Percentiles rank a stretch among this genome's conserved stretches.
These are phyloP conservation scores for Phanerodontia chrysosporium DNA, from an alignment of 768 basidiomycete genomes.

Conservation along the genomic window DNA sequence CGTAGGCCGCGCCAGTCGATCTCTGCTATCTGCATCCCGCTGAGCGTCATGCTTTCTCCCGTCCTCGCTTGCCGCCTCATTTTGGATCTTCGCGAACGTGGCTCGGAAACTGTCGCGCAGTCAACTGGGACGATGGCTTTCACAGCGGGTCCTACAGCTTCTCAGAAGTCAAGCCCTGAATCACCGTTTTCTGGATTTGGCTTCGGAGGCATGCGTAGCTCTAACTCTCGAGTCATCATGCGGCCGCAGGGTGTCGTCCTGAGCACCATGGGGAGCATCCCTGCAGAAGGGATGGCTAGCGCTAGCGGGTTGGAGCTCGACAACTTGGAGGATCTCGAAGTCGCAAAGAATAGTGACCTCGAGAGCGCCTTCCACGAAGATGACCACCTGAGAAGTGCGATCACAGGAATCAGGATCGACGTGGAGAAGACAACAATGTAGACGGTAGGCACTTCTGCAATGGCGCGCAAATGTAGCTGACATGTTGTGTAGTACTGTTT, in stretches of 20 bases:
- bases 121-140: constrained; percentile 36
- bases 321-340: constrained; percentile 15
- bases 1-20: constrained; percentile 74
- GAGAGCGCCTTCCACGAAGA: constrained; percentile 11
- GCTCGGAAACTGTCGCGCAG: constrained; percentile 72
- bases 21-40: constrained; percentile 79
- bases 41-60: constrained; percentile 81
- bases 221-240: constrained; percentile 19
- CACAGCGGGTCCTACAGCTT: constrained; percentile 23
- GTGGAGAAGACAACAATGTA: constrained; percentile 30
- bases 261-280: constrained; percentile 27
- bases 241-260: constrained; percentile 25
- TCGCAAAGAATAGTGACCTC: constrained; percentile 15
- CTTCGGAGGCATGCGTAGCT: constrained; percentile 20
- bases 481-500: background rate
- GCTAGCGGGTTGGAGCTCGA: constrained; percentile 25
- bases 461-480: background rate
- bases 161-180: constrained; percentile 23
- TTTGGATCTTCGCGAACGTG: constrained; percentile 77
- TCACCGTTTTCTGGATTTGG: constrained; percentile 26
- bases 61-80: constrained; percentile 79
- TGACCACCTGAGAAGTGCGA: constrained; percentile 8
- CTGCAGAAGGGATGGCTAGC: constrained; percentile 14
- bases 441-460: background rate
- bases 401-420: constrained; percentile 27